Evolutionary conservation across 768 basidiomycete genomes (phyloP), one percentile per base, ranked within the genome.

Genomic region (Mycena floridula): DNA sequence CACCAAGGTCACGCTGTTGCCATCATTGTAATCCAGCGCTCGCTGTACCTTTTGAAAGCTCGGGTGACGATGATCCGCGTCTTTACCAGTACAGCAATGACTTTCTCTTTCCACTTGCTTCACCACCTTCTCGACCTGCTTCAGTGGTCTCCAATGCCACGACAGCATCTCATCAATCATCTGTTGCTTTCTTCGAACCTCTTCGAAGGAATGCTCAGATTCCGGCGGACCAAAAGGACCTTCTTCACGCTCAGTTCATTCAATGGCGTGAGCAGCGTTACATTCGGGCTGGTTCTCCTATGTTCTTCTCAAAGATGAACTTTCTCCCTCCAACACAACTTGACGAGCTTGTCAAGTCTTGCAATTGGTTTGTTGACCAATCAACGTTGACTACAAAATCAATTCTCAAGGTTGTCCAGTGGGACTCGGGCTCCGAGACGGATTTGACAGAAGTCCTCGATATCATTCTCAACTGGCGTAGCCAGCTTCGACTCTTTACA

Each of bases 71-170:
- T 25, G 40, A 42, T 42, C 21, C 40, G 13, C 40, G 40, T 11
- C 23, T 42, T n/a, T 42, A 16, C 11, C 5, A 8, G 5, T 46
- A 40, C 40, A 38, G 40, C 6, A 22, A 21, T 1, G 49, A 50
- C 25, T 48, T 50, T 35, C 18, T 49, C n/a, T 50, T 42, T 25
- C 48, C 40, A 7, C 25, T 44, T 9, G 25, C 36, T 7, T 16
- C 6, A 1, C 47, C 44, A 3, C 43, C 47, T n/a, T 41, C 38
- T 5, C 45, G 45, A 12, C 25, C 45, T 18, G 5, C n/a, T n/a
- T n/a, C n/a, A n/a, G n/a, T n/a, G n/a, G n/a, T 37, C 0, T 41
- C 40, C 27, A 13, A 5, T 22, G 16, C 40, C 11, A 5, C 45
- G 25, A 21, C n/a, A n/a, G n/a, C n/a, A n/a, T 15, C 7, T 22